Evolutionary conservation across 2,329 filamentous ascomycete species (phyloP).

Genomic region (Colletotrichum trifolii): DNA sequence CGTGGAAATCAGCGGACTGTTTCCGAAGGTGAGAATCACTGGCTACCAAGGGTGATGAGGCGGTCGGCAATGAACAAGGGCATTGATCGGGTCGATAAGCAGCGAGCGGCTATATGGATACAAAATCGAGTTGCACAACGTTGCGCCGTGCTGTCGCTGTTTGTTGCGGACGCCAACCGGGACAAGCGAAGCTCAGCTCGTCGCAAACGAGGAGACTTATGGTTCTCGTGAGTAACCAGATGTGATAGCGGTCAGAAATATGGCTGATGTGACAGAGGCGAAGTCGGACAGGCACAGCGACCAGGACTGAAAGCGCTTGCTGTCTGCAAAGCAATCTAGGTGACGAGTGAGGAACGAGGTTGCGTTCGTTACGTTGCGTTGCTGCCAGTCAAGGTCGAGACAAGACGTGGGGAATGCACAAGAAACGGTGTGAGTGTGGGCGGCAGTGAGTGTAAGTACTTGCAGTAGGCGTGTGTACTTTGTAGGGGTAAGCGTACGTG

Average conservation of each 20-base stretch:
- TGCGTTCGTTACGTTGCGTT: too few relatives aligned
- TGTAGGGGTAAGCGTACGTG: too few relatives aligned
- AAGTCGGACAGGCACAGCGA: slow-evolving; percentile 5
- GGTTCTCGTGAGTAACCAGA: slow-evolving; percentile 4
- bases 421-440: too few relatives aligned
- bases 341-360: slow-evolving; percentile 4
- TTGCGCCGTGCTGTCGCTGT: neutral
- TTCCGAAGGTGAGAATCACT: slow-evolving; percentile 19
- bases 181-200: slow-evolving; percentile 1
- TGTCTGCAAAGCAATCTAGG: neutral
- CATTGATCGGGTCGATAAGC: slow-evolving; percentile 26
- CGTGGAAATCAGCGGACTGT: neutral
- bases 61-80: slow-evolving; percentile 23
- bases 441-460: too few relatives aligned
- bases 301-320: neutral
- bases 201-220: slow-evolving; percentile 1
- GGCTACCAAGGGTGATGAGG: slow-evolving; percentile 23
- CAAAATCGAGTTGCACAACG: neutral
- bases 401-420: too few relatives aligned
- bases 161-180: too few relatives aligned
- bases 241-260: slow-evolving; percentile 7
- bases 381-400: too few relatives aligned
- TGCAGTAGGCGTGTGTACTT: too few relatives aligned
- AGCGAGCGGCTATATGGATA: neutral
- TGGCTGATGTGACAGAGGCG: slow-evolving; percentile 30